These are phyloP conservation scores for Colletotrichum eremochloae DNA, from an alignment of 2,329 filamentous ascomycete species.

Conservation along the genomic window DNA sequence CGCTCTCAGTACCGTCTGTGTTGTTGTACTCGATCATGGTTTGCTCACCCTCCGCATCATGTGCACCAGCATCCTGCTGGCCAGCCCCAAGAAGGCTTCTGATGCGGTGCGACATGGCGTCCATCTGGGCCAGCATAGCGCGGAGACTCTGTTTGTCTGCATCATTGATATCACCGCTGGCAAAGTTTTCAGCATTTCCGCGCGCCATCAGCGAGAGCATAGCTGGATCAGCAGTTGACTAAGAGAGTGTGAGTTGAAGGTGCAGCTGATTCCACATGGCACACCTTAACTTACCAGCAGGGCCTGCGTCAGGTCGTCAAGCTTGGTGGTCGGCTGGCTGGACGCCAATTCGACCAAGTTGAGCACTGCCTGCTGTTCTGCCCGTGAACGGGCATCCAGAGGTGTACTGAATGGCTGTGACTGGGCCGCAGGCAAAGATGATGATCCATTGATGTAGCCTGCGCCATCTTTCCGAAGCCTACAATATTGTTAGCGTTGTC, in stretches of 20 bases:
- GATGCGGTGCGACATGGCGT: conserved; percentile 60
- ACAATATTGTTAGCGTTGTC: conserved; percentile 35
- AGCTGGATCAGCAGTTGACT: conserved; percentile 61
- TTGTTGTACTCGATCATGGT: conserved; percentile 34
- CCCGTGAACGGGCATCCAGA: conserved; percentile 62
- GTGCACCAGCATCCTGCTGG: conserved; percentile 5
- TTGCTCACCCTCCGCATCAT: neutral
- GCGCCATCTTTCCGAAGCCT: conserved; percentile 56
- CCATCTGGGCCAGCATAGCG: conserved; percentile 62
- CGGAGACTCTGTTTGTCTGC: conserved; percentile 61
- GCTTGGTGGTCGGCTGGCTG: conserved; percentile 59
- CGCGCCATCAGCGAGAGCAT: conserved; percentile 65
- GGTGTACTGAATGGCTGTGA: conserved; percentile 45
- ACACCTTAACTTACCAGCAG: conserved; percentile 69
- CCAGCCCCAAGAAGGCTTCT: conserved; percentile 53
- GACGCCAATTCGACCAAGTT: conserved; percentile 71
- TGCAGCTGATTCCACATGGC: conserved; percentile 8
- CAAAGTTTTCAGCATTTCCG: conserved; percentile 59
- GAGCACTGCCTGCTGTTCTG: conserved; percentile 76
- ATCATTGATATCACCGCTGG: conserved; percentile 54
- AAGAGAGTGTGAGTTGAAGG: conserved; percentile 38
- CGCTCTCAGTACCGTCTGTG: conserved; percentile 18
- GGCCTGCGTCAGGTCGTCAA: conserved; percentile 69
- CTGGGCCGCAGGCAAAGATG: conserved; percentile 40
- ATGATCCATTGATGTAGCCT: conserved; percentile 51